Conservation (phyloP, 2,329 filamentous ascomycete genomes). For the Alternaria alternata region DNA sequence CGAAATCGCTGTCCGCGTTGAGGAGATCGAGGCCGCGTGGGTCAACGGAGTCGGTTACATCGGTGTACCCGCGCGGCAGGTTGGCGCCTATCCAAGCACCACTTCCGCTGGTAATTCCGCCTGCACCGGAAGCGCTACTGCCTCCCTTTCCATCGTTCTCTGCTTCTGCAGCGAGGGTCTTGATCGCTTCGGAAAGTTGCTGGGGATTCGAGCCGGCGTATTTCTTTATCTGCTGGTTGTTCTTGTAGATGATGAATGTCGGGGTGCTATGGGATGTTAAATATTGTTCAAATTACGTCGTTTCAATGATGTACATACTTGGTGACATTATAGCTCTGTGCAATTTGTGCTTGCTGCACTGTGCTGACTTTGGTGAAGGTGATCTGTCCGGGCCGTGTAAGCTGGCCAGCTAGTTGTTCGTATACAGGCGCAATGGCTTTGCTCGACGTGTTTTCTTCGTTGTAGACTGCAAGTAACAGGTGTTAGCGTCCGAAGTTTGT, state of each 20-base stretch:
- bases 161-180: constrained; percentile 74
- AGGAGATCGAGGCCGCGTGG: constrained; percentile 81
- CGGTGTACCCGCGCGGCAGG: constrained; percentile 80
- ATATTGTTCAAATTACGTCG: constrained; percentile 18
- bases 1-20: constrained; percentile 82
- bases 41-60: constrained; percentile 86
- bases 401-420: constrained; percentile 74
- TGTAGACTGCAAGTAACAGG: constrained; percentile 71
- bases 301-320: constrained; percentile 57
- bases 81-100: constrained; percentile 75
- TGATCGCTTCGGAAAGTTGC: constrained; percentile 74
- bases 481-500: constrained; percentile 34
- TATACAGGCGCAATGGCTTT: constrained; percentile 84
- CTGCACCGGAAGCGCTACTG: constrained; percentile 53
- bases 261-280: constrained; percentile 66
- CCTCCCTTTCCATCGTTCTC: constrained; percentile 55
- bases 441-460: constrained; percentile 86
- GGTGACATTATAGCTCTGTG: constrained; percentile 75
- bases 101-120: constrained; percentile 49
- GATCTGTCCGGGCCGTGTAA: constrained; percentile 75
- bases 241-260: constrained; percentile 84
- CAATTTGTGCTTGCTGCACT: constrained; percentile 77
- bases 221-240: constrained; percentile 71
- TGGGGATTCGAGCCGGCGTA: constrained; percentile 77
- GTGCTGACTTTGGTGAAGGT: constrained; percentile 90